Conservation (phyloP, 306 rosid genomes). For the Quercus berberidifolia region DNA sequence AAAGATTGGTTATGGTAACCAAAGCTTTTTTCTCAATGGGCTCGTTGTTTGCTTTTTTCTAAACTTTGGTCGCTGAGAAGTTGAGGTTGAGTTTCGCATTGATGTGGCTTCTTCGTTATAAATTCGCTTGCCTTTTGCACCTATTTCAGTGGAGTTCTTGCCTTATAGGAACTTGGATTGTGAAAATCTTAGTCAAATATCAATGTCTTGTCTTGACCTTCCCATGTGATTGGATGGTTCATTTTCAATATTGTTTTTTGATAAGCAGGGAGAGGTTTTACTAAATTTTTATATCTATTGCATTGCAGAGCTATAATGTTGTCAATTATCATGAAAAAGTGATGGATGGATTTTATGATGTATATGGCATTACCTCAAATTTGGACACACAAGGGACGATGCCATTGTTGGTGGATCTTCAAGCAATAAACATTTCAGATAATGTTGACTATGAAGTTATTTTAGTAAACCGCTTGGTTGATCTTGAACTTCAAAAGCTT, state of each 20-base stretch:
- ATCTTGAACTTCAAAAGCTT: slow-evolving; percentile 65
- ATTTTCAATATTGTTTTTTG: background rate
- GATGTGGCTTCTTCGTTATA: background rate
- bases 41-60: background rate
- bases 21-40: background rate
- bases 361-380: slow-evolving; percentile 60
- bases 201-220: background rate
- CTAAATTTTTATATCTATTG: slow-evolving; percentile 23
- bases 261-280: slow-evolving; percentile 11
- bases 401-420: slow-evolving; percentile 86
- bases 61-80: background rate
- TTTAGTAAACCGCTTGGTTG: slow-evolving; percentile 66
- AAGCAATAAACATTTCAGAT: slow-evolving; percentile 45
- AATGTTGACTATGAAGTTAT: slow-evolving; percentile 80
- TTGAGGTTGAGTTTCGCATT: background rate
- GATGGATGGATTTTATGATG: slow-evolving; percentile 95
- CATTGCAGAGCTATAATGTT: slow-evolving; percentile 81
- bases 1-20: background rate
- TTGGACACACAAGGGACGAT: slow-evolving; percentile 76
- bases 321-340: slow-evolving; percentile 82
- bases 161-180: background rate
- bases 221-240: background rate
- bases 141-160: background rate
- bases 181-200: background rate
- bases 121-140: background rate